phyloP scores from a whole-genome alignment of 148 eudicot genomes.

The Fagopyrum esculentum region DNA sequence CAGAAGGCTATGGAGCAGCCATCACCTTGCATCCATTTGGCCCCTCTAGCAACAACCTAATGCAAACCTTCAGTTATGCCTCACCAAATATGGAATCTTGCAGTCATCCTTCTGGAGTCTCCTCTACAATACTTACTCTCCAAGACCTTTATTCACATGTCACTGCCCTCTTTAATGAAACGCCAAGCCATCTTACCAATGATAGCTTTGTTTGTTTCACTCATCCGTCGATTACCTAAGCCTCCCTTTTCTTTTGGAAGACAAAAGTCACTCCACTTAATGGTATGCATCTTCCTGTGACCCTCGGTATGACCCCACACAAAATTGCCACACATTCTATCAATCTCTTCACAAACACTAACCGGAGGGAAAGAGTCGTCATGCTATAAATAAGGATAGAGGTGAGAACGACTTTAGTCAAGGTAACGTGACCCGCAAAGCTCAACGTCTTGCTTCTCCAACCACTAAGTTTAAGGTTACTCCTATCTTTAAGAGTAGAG shows the following conservation, averaged over 20 bases:
- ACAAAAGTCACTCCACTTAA: background rate
- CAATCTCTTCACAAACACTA: too few species aligned
- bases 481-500: too few species aligned
- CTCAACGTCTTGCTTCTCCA: too few species aligned
- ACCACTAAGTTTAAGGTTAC: too few species aligned
- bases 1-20: background rate
- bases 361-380: too few species aligned
- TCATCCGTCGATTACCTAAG: background rate
- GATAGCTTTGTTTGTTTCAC: background rate
- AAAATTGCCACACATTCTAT: too few species aligned
- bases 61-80: background rate
- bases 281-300: background rate
- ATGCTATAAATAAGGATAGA: too few species aligned
- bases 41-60: background rate
- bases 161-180: background rate
- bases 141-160: background rate
- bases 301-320: background rate
- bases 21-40: background rate
- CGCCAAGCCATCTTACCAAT: too few species aligned
- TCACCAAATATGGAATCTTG: background rate
- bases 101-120: background rate
- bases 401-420: too few species aligned
- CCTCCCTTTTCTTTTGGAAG: background rate
- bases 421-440: too few species aligned
- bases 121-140: background rate